phyloP scores from a whole-genome alignment of 352 stramenopile species.

The Thraustochytrium striatum region DNA sequence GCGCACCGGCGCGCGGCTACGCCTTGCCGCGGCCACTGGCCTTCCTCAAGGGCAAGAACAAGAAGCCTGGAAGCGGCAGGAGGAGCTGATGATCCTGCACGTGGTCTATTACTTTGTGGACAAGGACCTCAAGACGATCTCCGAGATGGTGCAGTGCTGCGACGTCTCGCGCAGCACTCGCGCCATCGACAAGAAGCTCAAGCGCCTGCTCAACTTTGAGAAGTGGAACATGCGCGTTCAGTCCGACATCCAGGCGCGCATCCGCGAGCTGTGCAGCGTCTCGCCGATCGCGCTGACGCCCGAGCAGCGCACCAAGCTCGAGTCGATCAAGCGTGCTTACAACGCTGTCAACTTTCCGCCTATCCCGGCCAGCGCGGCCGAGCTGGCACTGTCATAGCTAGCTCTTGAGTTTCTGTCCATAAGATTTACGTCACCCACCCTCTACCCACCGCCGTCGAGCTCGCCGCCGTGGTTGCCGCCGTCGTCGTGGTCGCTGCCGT shows the following conservation, averaged over 20 bases:
- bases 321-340: conserved; percentile 10
- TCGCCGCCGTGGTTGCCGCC: too few relatives aligned
- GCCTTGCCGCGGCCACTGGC: too few relatives aligned
- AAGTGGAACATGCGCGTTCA: conserved; percentile 38
- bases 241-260: conserved; percentile 24
- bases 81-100: conserved; percentile 37
- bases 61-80: conserved; percentile 23
- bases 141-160: conserved; percentile 19
- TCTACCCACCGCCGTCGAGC: too few relatives aligned
- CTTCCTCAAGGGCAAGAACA: conserved; percentile 32
- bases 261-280: conserved; percentile 10
- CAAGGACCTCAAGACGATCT: conserved; percentile 46
- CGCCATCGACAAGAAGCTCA: conserved; percentile 45
- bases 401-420: not conserved
- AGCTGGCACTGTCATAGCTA: not conserved
- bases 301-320: conserved; percentile 19
- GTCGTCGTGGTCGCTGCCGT: too few relatives aligned
- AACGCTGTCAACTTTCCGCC: conserved; percentile 22
- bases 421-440: too few relatives aligned
- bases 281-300: not conserved
- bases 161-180: conserved; percentile 14
- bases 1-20: too few relatives aligned
- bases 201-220: conserved; percentile 33
- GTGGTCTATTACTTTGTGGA: conserved; percentile 47
- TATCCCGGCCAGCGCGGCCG: not conserved